Evolutionary conservation across 495 filamentous ascomycete genomes (phyloP).

Genomic region (Friedmanniomyces simplex): DNA sequence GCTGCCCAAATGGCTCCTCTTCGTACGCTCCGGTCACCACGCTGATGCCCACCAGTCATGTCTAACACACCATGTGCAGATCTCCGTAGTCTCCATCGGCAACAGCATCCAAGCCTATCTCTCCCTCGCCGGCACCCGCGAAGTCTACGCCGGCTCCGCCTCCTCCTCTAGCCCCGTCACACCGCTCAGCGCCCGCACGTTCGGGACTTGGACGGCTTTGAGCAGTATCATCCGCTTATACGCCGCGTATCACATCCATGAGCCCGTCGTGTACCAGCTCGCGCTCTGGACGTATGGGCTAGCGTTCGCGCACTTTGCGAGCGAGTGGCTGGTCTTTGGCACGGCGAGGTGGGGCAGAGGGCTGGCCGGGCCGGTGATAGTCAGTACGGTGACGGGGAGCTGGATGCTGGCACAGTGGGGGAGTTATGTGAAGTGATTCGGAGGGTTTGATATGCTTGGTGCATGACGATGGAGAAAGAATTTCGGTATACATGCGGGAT

Average conservation of each 20-base stretch:
- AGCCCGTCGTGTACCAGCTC: slow-evolving; percentile 62
- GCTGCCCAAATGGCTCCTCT: slow-evolving; percentile 23
- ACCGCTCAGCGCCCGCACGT: slow-evolving; percentile 66
- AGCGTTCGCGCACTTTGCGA: slow-evolving; percentile 69
- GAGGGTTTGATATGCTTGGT: background rate
- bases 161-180: slow-evolving; percentile 45
- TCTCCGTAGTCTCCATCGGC: slow-evolving; percentile 63
- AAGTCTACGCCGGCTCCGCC: slow-evolving; percentile 59
- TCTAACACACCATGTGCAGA: slow-evolving; percentile 33
- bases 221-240: slow-evolving; percentile 67
- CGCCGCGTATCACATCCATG: slow-evolving; percentile 72
- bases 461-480: too few species aligned
- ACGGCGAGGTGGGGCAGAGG: slow-evolving; percentile 59
- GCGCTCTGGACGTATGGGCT: slow-evolving; percentile 70
- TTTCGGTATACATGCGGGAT: too few species aligned
- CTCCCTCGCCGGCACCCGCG: slow-evolving; percentile 60
- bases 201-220: slow-evolving; percentile 86
- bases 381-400: slow-evolving; percentile 53
- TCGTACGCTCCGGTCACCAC: slow-evolving; percentile 12
- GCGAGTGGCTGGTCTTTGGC: slow-evolving; percentile 67
- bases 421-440: slow-evolving; percentile 43
- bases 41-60: background rate
- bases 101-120: slow-evolving; percentile 75
- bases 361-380: slow-evolving; percentile 59
- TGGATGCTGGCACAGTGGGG: slow-evolving; percentile 77